Evolutionary conservation across 2,329 filamentous ascomycete genomes (phyloP).

Genomic region (Ophiocordyceps polyrhachis-furcata): DNA sequence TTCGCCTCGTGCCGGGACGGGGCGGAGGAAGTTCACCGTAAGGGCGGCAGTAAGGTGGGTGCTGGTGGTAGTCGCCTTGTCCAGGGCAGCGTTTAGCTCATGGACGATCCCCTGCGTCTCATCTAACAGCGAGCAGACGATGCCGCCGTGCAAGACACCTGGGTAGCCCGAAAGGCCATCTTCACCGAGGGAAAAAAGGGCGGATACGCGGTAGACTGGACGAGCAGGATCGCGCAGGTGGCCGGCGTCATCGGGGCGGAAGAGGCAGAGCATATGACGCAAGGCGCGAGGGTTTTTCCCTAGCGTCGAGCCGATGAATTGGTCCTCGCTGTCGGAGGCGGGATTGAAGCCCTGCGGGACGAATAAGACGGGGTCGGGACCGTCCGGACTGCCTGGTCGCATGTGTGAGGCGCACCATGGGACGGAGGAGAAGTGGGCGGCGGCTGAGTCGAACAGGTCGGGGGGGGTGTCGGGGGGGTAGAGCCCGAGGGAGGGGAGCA

Average conservation of each 20-base stretch:
- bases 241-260: slow-evolving; percentile 10
- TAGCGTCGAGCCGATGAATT: slow-evolving; percentile 16
- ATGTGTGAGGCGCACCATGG: slow-evolving; percentile 16
- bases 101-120: slow-evolving; percentile 18
- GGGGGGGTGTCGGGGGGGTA: slow-evolving; percentile 9
- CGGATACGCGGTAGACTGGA: slow-evolving; percentile 11
- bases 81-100: slow-evolving; percentile 16
- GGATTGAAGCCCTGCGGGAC: slow-evolving; percentile 16
- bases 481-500: slow-evolving; percentile 13
- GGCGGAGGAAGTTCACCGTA: slow-evolving; percentile 12
- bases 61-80: slow-evolving; percentile 10
- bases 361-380: slow-evolving; percentile 8
- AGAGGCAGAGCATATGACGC: slow-evolving; percentile 16
- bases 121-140: slow-evolving; percentile 16
- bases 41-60: slow-evolving; percentile 16
- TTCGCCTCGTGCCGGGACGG: slow-evolving; percentile 3
- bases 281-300: slow-evolving; percentile 9
- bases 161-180: slow-evolving; percentile 15
- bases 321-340: slow-evolving; percentile 10
- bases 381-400: slow-evolving; percentile 5
- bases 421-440: slow-evolving; percentile 15
- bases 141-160: slow-evolving; percentile 17
- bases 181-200: slow-evolving; percentile 14
- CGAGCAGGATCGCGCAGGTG: slow-evolving; percentile 8
- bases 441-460: slow-evolving; percentile 9